Percentiles rank a stretch among this genome's conserved stretches.
Evolutionary conservation across 1,284 basidiomycete species (phyloP).

Genomic region (Tylopilus orsonianus): DNA sequence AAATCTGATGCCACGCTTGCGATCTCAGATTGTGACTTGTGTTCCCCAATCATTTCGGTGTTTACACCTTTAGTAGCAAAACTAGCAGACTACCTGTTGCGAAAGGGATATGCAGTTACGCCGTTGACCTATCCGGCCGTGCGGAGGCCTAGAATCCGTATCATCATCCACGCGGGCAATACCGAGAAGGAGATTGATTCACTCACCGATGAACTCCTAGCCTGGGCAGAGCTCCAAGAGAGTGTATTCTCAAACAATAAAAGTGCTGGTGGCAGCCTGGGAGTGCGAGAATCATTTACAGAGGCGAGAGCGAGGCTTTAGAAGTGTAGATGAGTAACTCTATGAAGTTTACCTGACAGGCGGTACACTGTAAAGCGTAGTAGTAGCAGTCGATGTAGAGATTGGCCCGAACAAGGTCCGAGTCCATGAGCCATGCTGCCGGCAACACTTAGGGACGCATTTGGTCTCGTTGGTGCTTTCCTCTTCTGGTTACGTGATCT

Average conservation of each 20-base stretch:
- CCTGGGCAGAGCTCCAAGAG: slow-evolving; percentile 10
- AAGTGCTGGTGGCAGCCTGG: neutral
- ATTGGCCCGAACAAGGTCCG: no score
- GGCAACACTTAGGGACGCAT: no score
- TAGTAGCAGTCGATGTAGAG: no score
- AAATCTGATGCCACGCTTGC: neutral
- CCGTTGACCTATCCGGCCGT: slow-evolving; percentile 17
- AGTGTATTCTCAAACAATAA: neutral
- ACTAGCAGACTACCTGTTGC: slow-evolving; percentile 10
- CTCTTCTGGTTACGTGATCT: no score
- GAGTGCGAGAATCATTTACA: neutral
- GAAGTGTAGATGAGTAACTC: neutral
- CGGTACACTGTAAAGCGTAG: no score
- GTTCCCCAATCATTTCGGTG: slow-evolving; percentile 24
- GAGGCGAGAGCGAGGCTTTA: slow-evolving; percentile 16
- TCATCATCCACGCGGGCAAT: slow-evolving; percentile 22
- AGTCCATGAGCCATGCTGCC: no score
- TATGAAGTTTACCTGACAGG: no score
- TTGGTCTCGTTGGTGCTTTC: no score
- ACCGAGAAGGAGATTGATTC: slow-evolving; percentile 20
- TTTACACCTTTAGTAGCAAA: slow-evolving; percentile 12
- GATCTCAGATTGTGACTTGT: neutral
- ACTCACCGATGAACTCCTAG: slow-evolving; percentile 9
- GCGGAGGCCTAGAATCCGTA: slow-evolving; percentile 14
- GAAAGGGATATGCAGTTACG: slow-evolving; percentile 16